Conservation (phyloP, 768 basidiomycete genomes). For the Trametes sanguinea region DNA sequence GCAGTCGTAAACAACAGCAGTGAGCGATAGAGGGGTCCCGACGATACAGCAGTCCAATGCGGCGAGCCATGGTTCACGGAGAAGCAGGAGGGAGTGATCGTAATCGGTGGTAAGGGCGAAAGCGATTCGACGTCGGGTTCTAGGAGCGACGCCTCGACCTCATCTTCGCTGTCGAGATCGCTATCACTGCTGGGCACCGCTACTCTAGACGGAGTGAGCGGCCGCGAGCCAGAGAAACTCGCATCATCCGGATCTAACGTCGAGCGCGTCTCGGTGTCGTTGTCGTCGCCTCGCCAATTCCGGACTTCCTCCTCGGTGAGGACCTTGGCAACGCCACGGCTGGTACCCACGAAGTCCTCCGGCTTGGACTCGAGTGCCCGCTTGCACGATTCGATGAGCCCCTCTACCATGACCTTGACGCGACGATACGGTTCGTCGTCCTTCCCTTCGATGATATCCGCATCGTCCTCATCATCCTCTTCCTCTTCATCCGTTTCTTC, state of each 20-base stretch:
- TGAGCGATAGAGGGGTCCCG: constrained; percentile 1
- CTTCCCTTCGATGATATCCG: constrained; percentile 34
- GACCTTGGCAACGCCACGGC: constrained; percentile 60
- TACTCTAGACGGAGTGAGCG: constrained; percentile 26
- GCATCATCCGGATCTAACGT: constrained; percentile 19
- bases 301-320: constrained; percentile 72
- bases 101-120: constrained; percentile 43
- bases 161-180: constrained; percentile 29
- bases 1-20: constrained; percentile 23
- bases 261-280: constrained; percentile 21
- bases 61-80: constrained; percentile 28
- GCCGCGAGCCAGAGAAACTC: constrained; percentile 15
- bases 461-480: constrained; percentile 45
- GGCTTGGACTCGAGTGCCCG: constrained; percentile 61
- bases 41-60: constrained; percentile 8
- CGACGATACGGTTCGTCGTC: constrained; percentile 64
- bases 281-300: constrained; percentile 45
- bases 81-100: constrained; percentile 40
- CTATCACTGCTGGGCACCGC: constrained; percentile 23
- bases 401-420: constrained; percentile 64
- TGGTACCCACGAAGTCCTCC: constrained; percentile 48
- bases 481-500: constrained; percentile 47
- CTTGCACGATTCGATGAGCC: constrained; percentile 57
- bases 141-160: constrained; percentile 32
- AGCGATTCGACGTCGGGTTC: constrained; percentile 23